These are phyloP conservation scores for Friedmanniomyces endolithicus DNA, from an alignment of 495 filamentous ascomycete genomes.

Conservation along the genomic window DNA sequence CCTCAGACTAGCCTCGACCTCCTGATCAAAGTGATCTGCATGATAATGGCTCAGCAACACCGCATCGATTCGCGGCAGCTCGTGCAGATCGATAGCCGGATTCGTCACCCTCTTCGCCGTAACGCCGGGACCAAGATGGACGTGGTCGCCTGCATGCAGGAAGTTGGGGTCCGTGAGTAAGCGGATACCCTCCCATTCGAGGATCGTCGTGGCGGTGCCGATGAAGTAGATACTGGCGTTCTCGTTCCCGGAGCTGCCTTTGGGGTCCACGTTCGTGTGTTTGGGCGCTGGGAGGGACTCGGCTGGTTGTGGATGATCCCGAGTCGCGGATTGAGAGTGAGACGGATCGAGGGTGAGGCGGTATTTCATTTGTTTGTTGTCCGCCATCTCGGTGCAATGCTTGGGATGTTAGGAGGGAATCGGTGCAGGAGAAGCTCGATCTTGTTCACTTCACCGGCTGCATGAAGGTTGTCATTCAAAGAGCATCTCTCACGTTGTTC, in stretches of 20 bases:
- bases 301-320: background rate
- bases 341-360: conserved; percentile 8
- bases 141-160: conserved; percentile 55
- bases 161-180: conserved; percentile 64
- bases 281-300: conserved; percentile 30
- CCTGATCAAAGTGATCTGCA: conserved; percentile 44
- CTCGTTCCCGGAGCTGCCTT: conserved; percentile 24
- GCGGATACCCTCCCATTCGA: conserved; percentile 51
- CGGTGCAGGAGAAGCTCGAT: no score
- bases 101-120: conserved; percentile 37
- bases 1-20: conserved; percentile 46
- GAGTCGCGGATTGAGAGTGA: background rate
- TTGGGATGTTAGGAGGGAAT: no score
- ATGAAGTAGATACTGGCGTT: conserved; percentile 45
- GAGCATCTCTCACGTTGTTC: no score
- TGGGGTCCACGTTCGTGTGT: conserved; percentile 35
- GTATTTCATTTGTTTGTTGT: conserved; percentile 4
- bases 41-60: conserved; percentile 58
- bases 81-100: conserved; percentile 48
- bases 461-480: no score
- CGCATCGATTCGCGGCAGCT: conserved; percentile 48
- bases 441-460: no score
- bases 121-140: conserved; percentile 54
- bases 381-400: background rate
- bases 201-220: conserved; percentile 54